Percentiles rank a stretch among this genome's conserved stretches.
Conservation (phyloP, 331 rosid species). For the Acacia pycnantha region DNA sequence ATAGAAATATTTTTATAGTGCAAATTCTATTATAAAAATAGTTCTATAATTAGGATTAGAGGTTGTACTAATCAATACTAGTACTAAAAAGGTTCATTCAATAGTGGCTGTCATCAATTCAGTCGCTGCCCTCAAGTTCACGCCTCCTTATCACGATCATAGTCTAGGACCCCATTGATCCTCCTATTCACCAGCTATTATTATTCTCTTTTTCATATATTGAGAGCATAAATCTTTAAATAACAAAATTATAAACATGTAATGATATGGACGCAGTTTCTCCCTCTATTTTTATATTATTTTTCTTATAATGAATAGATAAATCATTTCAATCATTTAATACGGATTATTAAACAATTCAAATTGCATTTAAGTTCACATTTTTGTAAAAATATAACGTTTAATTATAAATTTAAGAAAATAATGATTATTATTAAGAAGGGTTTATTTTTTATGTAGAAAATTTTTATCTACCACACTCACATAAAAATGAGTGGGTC, state of each 20-base stretch:
- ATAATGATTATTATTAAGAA: not conserved
- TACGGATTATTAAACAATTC: not conserved
- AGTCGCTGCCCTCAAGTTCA: not conserved
- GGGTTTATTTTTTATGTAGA: too few relatives aligned
- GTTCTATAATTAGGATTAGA: too few relatives aligned
- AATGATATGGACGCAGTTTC: not conserved
- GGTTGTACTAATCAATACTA: not conserved
- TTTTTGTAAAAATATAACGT: not conserved
- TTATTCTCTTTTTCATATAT: not conserved
- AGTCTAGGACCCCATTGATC: not conserved
- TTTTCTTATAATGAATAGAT: not conserved
- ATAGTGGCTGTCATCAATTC: not conserved
- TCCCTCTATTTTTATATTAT: not conserved
- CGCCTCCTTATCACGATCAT: slow-evolving; percentile 1
- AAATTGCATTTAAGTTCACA: not conserved
- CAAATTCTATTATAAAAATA: too few relatives aligned
- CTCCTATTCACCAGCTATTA: not conserved
- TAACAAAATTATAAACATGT: not conserved
- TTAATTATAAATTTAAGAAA: not conserved
- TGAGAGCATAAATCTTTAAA: not conserved
- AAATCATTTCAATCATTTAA: not conserved
- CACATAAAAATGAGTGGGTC: too few relatives aligned
- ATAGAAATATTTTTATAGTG: too few relatives aligned
- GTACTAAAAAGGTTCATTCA: not conserved
- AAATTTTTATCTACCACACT: too few relatives aligned